Evolutionary conservation across 108 stramenopile species (phyloP).

Genomic region (Phaeodactylum tricornutum): DNA sequence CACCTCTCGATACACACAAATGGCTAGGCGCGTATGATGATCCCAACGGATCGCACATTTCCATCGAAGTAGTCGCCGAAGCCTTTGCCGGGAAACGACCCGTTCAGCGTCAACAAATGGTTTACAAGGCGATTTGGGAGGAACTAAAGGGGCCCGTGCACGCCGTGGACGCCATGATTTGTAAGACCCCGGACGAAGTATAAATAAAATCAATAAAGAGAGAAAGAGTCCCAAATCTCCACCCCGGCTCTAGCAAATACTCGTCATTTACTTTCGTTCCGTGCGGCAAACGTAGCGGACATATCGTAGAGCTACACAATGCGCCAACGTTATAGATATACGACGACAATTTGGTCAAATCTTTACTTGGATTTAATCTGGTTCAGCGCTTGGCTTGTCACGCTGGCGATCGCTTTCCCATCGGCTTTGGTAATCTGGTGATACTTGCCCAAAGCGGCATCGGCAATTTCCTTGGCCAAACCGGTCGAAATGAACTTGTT

Average conservation of each 20-base stretch:
- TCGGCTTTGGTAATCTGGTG: constrained; percentile 85
- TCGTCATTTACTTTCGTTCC: too few relatives aligned
- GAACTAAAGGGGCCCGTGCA: constrained; percentile 83
- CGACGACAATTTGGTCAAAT: not conserved
- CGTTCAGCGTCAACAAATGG: constrained; percentile 83
- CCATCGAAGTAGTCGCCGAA: constrained; percentile 65
- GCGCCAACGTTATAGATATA: too few relatives aligned
- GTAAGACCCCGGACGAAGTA: constrained; percentile 75
- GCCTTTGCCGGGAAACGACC: constrained; percentile 76
- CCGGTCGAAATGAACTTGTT: constrained; percentile 96
- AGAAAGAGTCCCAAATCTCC: too few relatives aligned
- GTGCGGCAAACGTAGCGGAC: too few relatives aligned
- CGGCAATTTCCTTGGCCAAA: constrained; percentile 92
- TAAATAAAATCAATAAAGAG: too few relatives aligned
- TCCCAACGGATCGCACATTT: constrained; percentile 87
- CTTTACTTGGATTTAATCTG: constrained; percentile 53
- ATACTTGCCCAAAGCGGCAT: constrained; percentile 83
- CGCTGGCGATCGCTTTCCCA: constrained; percentile 78
- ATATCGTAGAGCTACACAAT: too few relatives aligned
- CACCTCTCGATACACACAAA: too few relatives aligned
- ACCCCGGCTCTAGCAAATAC: too few relatives aligned
- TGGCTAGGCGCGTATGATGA: constrained; percentile 68
- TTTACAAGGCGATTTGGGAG: constrained; percentile 94
- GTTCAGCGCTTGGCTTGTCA: constrained; percentile 67
- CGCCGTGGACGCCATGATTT: constrained; percentile 87